These are phyloP conservation scores for Nephelium lappaceum DNA, from an alignment of 345 rosid genomes.

Conservation along the genomic window DNA sequence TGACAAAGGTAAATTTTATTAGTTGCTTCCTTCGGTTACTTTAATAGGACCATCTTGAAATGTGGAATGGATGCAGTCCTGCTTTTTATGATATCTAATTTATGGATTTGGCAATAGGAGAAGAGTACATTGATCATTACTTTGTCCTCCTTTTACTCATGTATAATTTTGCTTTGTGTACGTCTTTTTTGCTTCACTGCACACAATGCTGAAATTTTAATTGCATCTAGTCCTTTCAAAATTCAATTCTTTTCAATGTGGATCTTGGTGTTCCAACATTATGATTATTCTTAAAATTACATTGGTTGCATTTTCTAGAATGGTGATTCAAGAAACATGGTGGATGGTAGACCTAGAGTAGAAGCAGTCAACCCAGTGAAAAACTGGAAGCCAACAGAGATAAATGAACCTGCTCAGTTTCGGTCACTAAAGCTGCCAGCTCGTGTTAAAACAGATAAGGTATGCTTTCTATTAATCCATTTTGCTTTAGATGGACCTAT, in stretches of 20 bases:
- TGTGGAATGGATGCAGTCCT: too few relatives aligned
- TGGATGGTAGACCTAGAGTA: conserved; percentile 27
- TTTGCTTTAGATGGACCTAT: not conserved
- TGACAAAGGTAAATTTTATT: conserved; percentile 4
- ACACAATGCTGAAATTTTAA: not conserved
- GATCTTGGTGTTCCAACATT: not conserved
- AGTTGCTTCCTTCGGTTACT: not conserved
- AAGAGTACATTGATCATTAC: too few relatives aligned
- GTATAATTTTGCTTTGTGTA: too few relatives aligned
- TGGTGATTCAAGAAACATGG: conserved; percentile 33
- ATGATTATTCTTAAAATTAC: not conserved
- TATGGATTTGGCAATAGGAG: too few relatives aligned
- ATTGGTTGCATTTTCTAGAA: conserved; percentile 29
- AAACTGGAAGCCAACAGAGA: conserved; percentile 32
- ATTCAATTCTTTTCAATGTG: not conserved
- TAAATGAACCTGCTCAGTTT: conserved; percentile 36
- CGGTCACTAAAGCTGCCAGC: conserved; percentile 36
- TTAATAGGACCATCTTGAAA: too few relatives aligned
- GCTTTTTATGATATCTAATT: too few relatives aligned
- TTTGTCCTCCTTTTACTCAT: too few relatives aligned
- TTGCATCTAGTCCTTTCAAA: not conserved
- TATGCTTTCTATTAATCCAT: not conserved
- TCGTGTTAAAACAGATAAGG: conserved; percentile 35
- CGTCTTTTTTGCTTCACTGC: too few relatives aligned
- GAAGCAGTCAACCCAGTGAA: conserved; percentile 26